These are phyloP conservation scores for Prunus fruticosa DNA, from an alignment of 306 rosid species.

Conservation along the genomic window DNA sequence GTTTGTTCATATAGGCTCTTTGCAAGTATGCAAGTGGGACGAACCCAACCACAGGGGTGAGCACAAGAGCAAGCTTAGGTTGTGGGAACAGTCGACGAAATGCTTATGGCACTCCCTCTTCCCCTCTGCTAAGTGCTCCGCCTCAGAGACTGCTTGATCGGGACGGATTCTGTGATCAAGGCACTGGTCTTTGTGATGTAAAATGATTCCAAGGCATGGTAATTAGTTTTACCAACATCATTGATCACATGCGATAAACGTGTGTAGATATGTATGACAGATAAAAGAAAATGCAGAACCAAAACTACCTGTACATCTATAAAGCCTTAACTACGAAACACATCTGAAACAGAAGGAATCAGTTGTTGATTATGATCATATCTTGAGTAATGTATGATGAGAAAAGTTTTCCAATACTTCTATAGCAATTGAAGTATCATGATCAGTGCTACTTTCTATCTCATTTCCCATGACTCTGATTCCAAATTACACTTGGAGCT, in stretches of 20 bases:
- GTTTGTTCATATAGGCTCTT: slow-evolving; percentile 36
- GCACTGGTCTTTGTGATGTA: slow-evolving; percentile 69
- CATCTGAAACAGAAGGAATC: background rate
- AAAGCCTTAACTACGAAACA: background rate
- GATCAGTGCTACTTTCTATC: too few species aligned
- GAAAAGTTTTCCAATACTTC: background rate
- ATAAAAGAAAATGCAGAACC: slow-evolving; percentile 15
- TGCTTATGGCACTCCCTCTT: slow-evolving; percentile 67
- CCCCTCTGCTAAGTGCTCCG: slow-evolving; percentile 78
- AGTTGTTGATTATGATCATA: background rate
- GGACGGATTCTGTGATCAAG: slow-evolving; percentile 58
- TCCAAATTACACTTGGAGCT: too few species aligned
- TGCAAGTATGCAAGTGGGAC: slow-evolving; percentile 63
- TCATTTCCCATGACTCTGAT: too few species aligned
- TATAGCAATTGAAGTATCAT: too few species aligned
- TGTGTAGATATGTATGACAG: background rate
- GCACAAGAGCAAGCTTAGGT: slow-evolving; percentile 62
- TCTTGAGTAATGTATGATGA: background rate
- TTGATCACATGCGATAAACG: background rate
- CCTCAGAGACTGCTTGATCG: slow-evolving; percentile 62
- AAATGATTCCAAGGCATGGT: slow-evolving; percentile 29
- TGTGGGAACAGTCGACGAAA: slow-evolving; percentile 84
- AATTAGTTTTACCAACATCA: slow-evolving; percentile 1
- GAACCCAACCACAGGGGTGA: slow-evolving; percentile 53
- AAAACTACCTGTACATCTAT: background rate